phyloP scores from a whole-genome alignment of 371 early-diverging fungal genomes.

The Mortierella sp. region DNA sequence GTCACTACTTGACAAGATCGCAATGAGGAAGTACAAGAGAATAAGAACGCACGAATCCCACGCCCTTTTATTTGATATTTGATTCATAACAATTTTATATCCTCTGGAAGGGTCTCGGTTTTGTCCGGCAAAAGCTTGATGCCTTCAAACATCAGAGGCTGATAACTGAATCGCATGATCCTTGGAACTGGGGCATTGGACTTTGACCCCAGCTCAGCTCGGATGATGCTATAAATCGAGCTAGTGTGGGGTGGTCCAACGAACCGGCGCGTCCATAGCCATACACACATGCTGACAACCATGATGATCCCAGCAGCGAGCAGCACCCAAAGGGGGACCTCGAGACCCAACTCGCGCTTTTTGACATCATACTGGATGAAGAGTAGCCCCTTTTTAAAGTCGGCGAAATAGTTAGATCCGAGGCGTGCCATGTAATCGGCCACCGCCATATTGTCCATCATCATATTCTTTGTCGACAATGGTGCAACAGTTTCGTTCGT shows the following conservation, averaged over 20 bases:
- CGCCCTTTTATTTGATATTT: too few relatives aligned
- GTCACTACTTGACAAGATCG: too few relatives aligned
- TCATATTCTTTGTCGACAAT: too few relatives aligned
- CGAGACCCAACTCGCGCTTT: neutral
- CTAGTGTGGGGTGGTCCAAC: conserved; percentile 11
- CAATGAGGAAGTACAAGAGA: too few relatives aligned
- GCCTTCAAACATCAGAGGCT: conserved; percentile 5
- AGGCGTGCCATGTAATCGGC: conserved; percentile 10
- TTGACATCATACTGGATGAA: conserved; percentile 9
- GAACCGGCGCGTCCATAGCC: neutral
- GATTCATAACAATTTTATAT: too few relatives aligned
- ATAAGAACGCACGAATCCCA: too few relatives aligned
- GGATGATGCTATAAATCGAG: conserved; percentile 10
- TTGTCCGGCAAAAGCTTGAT: too few relatives aligned
- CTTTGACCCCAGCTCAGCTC: neutral
- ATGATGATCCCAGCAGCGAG: neutral
- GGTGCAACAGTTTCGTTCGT: too few relatives aligned
- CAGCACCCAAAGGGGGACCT: conserved; percentile 11
- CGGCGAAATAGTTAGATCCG: conserved; percentile 19
- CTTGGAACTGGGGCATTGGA: neutral
- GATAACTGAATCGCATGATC: conserved; percentile 6
- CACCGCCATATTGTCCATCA: too few relatives aligned
- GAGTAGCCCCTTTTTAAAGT: neutral
- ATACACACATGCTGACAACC: conserved; percentile 3
- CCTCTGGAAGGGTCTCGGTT: too few relatives aligned